These are phyloP conservation scores for Colletotrichum sp. DNA, from an alignment of 2,329 filamentous ascomycete species.

Conservation along the genomic window DNA sequence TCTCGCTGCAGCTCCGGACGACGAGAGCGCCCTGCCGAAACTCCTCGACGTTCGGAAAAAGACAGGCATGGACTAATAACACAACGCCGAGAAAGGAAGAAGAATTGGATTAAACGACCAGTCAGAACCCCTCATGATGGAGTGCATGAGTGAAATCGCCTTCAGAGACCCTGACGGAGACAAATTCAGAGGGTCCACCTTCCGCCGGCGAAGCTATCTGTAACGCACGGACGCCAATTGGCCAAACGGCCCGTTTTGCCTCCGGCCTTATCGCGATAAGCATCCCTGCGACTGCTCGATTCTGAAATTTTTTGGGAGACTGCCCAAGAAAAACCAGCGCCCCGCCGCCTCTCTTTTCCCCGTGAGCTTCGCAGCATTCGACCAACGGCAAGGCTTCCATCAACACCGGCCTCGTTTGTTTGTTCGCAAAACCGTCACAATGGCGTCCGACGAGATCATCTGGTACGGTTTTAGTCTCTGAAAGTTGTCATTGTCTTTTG, in stretches of 20 bases:
- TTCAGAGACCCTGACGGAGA: not conserved
- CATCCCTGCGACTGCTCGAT: conserved; percentile 1
- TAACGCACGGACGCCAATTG: conserved; percentile 6
- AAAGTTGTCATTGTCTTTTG: not conserved
- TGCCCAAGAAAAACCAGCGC: conserved; percentile 18
- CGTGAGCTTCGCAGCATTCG: conserved; percentile 6
- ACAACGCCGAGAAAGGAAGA: not conserved
- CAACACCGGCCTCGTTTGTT: not conserved
- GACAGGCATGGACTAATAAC: not conserved
- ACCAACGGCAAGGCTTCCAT: not conserved
- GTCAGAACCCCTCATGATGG: not conserved
- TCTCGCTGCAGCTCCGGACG: not conserved
- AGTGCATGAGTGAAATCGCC: not conserved
- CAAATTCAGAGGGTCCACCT: not conserved
- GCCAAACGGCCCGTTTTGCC: conserved; percentile 1
- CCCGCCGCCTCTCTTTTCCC: conserved; percentile 18
- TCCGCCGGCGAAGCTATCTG: not conserved
- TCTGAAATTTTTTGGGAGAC: conserved; percentile 13
- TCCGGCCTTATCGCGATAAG: conserved; percentile 20
- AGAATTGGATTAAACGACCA: not conserved
- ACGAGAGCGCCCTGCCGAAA: not conserved
- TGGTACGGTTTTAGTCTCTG: conserved; percentile 49
- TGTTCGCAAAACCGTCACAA: conserved; percentile 39
- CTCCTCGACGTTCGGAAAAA: not conserved
- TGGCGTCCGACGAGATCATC: conserved; percentile 95